Evolutionary conservation across 192 early-diverging fungal genomes (phyloP), one percentile per base, ranked within the genome.

Genomic region (Chytriomyces hyalinus): DNA sequence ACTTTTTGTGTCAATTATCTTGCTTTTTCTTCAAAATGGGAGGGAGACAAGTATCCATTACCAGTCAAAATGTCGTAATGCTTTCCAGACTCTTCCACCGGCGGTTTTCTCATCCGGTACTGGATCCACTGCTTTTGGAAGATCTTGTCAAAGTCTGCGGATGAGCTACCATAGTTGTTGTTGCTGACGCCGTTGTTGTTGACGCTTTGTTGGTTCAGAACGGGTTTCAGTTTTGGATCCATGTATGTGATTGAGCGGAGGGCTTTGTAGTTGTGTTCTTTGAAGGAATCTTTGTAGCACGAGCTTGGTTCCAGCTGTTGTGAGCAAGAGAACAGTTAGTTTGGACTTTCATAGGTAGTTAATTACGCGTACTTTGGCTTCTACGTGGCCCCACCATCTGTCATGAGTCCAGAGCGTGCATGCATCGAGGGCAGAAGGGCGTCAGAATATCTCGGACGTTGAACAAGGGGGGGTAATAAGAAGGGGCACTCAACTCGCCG

Each of bases 11-110:
- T 44, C 4, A 22, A 64, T 15, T 50, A 13, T 36, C 44, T 46
- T 59, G 17, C 24, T 47, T 74, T 49, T 7, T 48, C 26, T 44
- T 49, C n/a, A 73, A 11, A 65, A 72, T 72, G n/a, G 0, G 28
- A 43, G 24, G 9, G 47, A 66, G 5, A 81, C 13, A 10, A 11
- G 49, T 72, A 78, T 61, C 43, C 6, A 6, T 36, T 49, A 84
- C 83, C 83, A 43, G 83, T 84, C 15, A 84, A 48, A 65, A 84
- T 84, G 61, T 85, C 84, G 70, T 79, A 85, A 24, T 77, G 75
- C 70, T 53, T 76, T 15, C 84, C 81, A 70, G 46, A 11, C 15
- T 79, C 78, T 8, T 83, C 84, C 45, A 36, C 36, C 0, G 75
- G 76, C 3, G 75, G 78, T 61, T 85, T 85, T 49, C 77, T 70